phyloP scores from a whole-genome alignment of 176 grass and related monocot species.

The Hordeum vulgare region MorexV3_pseudomolecules_assembly NC_058520.1:498797522-498798021 shows the following conservation, averaged over 20 bases:
- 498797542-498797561: neutral
- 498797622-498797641: slow-evolving; percentile 31
- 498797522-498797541: neutral
- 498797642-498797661: slow-evolving; percentile 56
- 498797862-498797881: neutral
- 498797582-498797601: slow-evolving; percentile 28
- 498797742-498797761: slow-evolving; percentile 98
- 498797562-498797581: neutral
- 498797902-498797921: neutral
- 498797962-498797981: neutral
- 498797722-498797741: slow-evolving; percentile 97
- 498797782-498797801: neutral
- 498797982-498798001: slow-evolving; percentile 81
- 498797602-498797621: slow-evolving; percentile 47
- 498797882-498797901: neutral
- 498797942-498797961: neutral
- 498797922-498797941: neutral
- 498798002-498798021: slow-evolving; percentile 98
- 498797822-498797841: neutral
- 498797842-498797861: neutral
- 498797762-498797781: slow-evolving; percentile 84
- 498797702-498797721: slow-evolving; percentile 85
- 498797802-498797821: neutral
- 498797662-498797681: slow-evolving; percentile 51
- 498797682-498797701: slow-evolving; percentile 51